phyloP scores from a whole-genome alignment of 129 eudicot species.

The Chrysanthemum seticuspe region DNA sequence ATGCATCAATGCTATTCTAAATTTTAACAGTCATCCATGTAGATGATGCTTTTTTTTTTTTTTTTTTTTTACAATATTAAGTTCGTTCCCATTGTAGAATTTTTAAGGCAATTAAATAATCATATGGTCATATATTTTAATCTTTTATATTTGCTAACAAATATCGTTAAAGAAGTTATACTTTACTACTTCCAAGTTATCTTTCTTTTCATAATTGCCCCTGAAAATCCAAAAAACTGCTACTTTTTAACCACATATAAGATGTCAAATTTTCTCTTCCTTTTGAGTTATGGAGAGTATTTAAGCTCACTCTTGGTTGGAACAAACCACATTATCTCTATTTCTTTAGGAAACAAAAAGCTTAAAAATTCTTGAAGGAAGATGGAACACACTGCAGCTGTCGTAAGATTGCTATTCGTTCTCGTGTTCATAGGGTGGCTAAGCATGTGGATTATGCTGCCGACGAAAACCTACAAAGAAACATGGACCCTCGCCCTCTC shows the following conservation, averaged over 20 bases:
- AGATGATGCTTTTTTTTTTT: too few relatives aligned
- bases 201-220: neutral
- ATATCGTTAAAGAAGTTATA: too few relatives aligned
- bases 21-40: too few relatives aligned
- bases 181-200: too few relatives aligned
- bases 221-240: neutral
- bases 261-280: too few relatives aligned
- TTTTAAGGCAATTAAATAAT: too few relatives aligned
- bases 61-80: too few relatives aligned
- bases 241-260: neutral
- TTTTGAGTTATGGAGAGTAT: neutral
- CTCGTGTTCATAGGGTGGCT: conserved; percentile 55
- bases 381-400: conserved; percentile 30
- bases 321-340: neutral
- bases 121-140: too few relatives aligned
- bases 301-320: neutral
- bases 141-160: too few relatives aligned
- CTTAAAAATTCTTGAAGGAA: neutral
- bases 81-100: too few relatives aligned
- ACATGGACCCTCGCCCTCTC: conserved; percentile 51
- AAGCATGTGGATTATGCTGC: conserved; percentile 65
- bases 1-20: too few relatives aligned
- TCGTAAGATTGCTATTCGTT: conserved; percentile 34
- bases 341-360: neutral
- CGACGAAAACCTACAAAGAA: conserved; percentile 52